Evolutionary conservation across 176 grass and related monocot genomes (phyloP).

Genomic region (Oryza meyeriana): DNA sequence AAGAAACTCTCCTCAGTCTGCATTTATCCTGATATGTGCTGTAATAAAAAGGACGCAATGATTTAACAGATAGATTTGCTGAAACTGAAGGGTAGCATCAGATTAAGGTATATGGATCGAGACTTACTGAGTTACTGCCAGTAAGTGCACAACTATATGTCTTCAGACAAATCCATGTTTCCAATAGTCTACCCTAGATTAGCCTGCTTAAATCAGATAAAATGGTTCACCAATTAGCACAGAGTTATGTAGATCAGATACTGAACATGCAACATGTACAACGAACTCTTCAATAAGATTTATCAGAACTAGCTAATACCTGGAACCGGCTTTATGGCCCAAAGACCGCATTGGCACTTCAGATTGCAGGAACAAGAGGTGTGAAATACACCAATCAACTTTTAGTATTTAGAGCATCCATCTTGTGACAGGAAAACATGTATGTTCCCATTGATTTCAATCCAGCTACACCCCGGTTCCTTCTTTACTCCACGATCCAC

Average conservation of each 20-base stretch:
- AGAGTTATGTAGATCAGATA: neutral
- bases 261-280: neutral
- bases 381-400: neutral
- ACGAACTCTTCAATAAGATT: constrained; percentile 7
- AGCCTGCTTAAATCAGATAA: constrained; percentile 15
- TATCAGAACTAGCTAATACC: constrained; percentile 7
- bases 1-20: constrained; percentile 11
- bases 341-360: neutral
- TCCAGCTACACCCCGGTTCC: constrained; percentile 44
- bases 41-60: neutral
- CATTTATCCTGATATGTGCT: constrained; percentile 21
- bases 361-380: constrained; percentile 2
- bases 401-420: constrained; percentile 7
- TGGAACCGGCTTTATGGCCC: neutral
- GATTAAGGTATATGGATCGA: constrained; percentile 3
- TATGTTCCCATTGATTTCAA: constrained; percentile 34
- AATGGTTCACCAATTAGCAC: constrained; percentile 19
- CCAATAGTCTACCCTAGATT: neutral
- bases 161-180: constrained; percentile 21
- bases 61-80: constrained; percentile 2
- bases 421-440: constrained; percentile 47
- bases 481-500: constrained; percentile 40
- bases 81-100: neutral
- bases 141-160: neutral
- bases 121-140: neutral